Base-by-base conservation (phyloP, 129 eudicot genomes). In the Flaveria sonorensis region DNA sequence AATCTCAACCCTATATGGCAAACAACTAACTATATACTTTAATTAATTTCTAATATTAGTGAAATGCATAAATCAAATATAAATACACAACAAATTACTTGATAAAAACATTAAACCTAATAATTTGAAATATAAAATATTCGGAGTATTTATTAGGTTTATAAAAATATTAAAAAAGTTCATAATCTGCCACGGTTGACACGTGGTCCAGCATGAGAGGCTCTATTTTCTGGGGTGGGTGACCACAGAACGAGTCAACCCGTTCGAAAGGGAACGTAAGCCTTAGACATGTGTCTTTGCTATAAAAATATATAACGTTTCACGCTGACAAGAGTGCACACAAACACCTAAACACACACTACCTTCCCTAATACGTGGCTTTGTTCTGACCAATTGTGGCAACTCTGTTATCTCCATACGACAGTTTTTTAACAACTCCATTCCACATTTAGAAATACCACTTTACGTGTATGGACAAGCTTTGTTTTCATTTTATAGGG, bases 211-310 rank as follows among this genome's bases (percentile, higher is more conserved):
- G 20, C 67, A 24, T 16, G 48, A 53, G 68, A 63, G 59, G 74
- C 39, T 52, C 13, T 4, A 60, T 40, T 42, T 72, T 72, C 60
- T 50, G 20, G 66, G 52, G 18, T 18, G 0, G 40, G 79, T 77
- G 83, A 72, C 83, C 74, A 64, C 50, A 12, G 3, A 64, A 23
- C 23, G 5, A 18, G 83, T 80, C 83, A 73, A 80, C 74, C 48
- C 78, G 45, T 62, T 52, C 20, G 39, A 1, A 40, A 12, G 46
- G 32, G 13, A 80, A 80, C 83, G 69, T 65, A 64, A 39, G 79
- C 69, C 55, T 1, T 50, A 48, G 78, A 79, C 83, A 79, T 48
- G 83, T 79, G 83, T 72, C 83, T 56, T 50, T 72, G 15, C 6
- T 70, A 42, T 0, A 47, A 19, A 67, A 77, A 36, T 75, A 72